Conservation (phyloP, 2,329 filamentous ascomycete species). For the Xylaria sp. region DNA sequence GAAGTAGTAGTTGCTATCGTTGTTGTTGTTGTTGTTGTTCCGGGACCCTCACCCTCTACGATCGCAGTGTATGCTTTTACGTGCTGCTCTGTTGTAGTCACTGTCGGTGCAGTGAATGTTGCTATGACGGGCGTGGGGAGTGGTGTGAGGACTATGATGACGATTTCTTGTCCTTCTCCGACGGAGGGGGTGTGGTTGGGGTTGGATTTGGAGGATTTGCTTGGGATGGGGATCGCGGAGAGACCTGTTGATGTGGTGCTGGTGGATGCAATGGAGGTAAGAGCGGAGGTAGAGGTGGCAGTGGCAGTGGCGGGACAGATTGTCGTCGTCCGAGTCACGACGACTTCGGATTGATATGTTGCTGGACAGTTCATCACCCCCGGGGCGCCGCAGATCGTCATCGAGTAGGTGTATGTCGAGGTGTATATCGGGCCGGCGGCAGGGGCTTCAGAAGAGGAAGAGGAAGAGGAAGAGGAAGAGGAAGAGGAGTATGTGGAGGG, state of each 20-base stretch:
- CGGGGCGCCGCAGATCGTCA: constrained; percentile 17
- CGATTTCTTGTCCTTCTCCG: neutral
- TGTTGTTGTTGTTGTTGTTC: neutral
- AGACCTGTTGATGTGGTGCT: neutral
- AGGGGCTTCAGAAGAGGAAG: too few species aligned
- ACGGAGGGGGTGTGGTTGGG: neutral
- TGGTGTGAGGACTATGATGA: constrained; percentile 7
- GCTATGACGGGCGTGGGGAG: constrained; percentile 12
- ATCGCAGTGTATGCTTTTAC: neutral
- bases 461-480: too few species aligned
- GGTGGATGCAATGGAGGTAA: neutral
- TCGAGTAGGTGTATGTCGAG: constrained; percentile 17
- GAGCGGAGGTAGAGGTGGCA: neutral
- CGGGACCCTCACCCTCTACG: too few species aligned
- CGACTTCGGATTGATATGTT: constrained; percentile 16
- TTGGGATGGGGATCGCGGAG: neutral
- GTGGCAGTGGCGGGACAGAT: constrained; percentile 8
- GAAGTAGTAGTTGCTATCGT: constrained; percentile 7
- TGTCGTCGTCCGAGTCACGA: constrained; percentile 21
- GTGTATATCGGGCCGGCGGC: constrained; percentile 14
- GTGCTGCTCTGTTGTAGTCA: neutral
- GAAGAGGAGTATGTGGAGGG: constrained; percentile 1
- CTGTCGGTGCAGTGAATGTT: constrained; percentile 7
- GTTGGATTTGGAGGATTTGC: neutral
- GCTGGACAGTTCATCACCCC: constrained; percentile 24